phyloP scores from a whole-genome alignment of 371 early-diverging fungal species.

The Massospora cicadina region DNA sequence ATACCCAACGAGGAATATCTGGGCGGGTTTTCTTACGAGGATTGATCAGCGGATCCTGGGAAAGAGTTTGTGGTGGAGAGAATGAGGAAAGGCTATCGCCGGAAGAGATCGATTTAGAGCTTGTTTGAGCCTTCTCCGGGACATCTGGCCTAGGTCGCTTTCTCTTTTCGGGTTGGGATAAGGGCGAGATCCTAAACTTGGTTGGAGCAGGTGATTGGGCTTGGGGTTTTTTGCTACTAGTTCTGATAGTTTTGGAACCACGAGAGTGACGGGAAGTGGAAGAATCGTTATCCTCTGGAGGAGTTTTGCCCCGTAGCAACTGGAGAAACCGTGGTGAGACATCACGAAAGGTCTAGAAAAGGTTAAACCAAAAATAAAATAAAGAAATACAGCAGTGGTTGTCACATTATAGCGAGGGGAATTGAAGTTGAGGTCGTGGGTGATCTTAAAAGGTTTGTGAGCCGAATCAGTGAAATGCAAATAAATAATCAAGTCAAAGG shows the following conservation, averaged over 20 bases:
- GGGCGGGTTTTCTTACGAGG: not conserved
- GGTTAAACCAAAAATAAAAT: not conserved
- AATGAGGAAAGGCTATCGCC: not conserved
- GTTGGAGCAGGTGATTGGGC: not conserved
- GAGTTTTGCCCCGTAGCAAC: not conserved
- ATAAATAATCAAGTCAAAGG: conserved; percentile 42
- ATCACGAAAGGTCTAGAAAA: not conserved
- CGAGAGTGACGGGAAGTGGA: not conserved
- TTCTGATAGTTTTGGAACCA: not conserved
- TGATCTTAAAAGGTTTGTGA: conserved; percentile 26
- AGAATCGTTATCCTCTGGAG: conserved; percentile 14
- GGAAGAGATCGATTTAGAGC: not conserved
- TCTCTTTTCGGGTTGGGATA: not conserved
- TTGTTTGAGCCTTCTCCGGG: not conserved
- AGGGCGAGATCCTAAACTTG: not conserved
- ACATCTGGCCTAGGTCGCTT: not conserved
- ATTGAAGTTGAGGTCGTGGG: conserved; percentile 42
- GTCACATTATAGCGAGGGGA: conserved; percentile 26
- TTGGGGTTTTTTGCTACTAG: not conserved
- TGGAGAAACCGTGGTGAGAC: not conserved
- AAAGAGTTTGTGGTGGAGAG: not conserved
- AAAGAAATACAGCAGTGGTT: not conserved
- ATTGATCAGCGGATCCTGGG: not conserved
- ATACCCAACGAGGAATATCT: not conserved
- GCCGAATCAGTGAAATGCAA: conserved; percentile 29